A percentile compares a stretch with the other conserved stretches of the same genome.
Conservation (phyloP, 805 yeast genomes). For the Wickerhamomyces strasburgensis region DNA sequence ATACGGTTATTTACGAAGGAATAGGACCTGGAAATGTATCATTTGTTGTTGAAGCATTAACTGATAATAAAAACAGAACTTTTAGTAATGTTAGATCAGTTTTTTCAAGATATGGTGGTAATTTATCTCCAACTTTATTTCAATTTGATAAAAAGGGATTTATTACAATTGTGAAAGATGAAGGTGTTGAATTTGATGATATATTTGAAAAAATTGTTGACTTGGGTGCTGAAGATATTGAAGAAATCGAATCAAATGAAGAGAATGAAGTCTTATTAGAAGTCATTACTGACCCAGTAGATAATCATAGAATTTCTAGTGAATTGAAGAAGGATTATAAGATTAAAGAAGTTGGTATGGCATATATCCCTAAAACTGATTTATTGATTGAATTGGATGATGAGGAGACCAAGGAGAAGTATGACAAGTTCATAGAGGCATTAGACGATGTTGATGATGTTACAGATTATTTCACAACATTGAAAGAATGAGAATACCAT, state of each 20-base stretch:
- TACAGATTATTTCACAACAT: slow-evolving; percentile 70
- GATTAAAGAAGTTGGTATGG: slow-evolving; percentile 67
- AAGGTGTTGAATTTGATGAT: slow-evolving; percentile 45
- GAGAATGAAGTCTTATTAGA: slow-evolving; percentile 31
- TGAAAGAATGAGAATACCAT: slow-evolving; percentile 30
- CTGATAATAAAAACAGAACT: slow-evolving; percentile 85
- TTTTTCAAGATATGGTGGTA: slow-evolving; percentile 63
- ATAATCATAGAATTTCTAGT: slow-evolving; percentile 57
- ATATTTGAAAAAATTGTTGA: slow-evolving; percentile 75
- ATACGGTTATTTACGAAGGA: slow-evolving; percentile 73
- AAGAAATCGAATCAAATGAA: slow-evolving; percentile 32
- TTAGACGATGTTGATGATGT: slow-evolving; percentile 84
- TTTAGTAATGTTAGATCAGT: slow-evolving; percentile 70
- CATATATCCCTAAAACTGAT: slow-evolving; percentile 61
- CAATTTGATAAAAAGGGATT: slow-evolving; percentile 78
- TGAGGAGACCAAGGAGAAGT: slow-evolving; percentile 45
- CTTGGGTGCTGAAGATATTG: slow-evolving; percentile 70
- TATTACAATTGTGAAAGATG: slow-evolving; percentile 45
- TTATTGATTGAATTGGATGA: slow-evolving; percentile 48
- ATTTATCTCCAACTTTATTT: slow-evolving; percentile 71
- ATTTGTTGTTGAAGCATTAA: slow-evolving; percentile 75
- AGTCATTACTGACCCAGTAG: slow-evolving; percentile 59
- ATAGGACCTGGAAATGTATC: slow-evolving; percentile 92
- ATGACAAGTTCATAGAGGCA: slow-evolving; percentile 51
- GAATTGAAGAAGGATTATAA: slow-evolving; percentile 47